These are phyloP conservation scores for Macrophomina phaseolina DNA, from an alignment of 2,329 filamentous ascomycete genomes.

Conservation along the genomic window DNA sequence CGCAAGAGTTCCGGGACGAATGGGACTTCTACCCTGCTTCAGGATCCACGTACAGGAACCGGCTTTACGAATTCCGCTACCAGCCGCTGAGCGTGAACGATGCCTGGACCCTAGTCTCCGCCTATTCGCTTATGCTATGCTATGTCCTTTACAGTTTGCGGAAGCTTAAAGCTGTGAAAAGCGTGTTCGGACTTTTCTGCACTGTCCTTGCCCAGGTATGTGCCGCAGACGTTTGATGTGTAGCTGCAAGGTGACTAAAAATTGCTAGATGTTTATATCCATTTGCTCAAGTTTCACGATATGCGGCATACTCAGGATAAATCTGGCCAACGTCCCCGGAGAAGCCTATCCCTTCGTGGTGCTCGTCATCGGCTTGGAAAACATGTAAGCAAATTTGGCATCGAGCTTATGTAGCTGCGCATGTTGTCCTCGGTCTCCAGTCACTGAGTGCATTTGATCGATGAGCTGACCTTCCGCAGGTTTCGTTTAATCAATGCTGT, in stretches of 20 bases:
- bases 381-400: conserved; percentile 56
- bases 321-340: conserved; percentile 75
- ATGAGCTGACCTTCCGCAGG: conserved; percentile 36
- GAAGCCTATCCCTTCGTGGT: conserved; percentile 79
- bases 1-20: conserved; percentile 54
- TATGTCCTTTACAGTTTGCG: conserved; percentile 73
- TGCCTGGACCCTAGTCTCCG: conserved; percentile 65
- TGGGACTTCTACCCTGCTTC: conserved; percentile 71
- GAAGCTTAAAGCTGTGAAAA: conserved; percentile 76
- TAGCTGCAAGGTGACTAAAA: neutral
- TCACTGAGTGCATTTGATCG: neutral
- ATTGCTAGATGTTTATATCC: conserved; percentile 64
- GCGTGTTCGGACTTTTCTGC: conserved; percentile 72
- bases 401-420: neutral
- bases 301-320: conserved; percentile 75
- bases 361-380: conserved; percentile 76
- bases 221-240: neutral
- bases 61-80: conserved; percentile 80
- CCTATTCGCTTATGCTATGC: conserved; percentile 66
- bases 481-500: conserved; percentile 80
- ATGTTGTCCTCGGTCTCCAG: too few relatives aligned
- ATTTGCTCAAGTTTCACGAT: conserved; percentile 81
- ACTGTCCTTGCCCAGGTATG: conserved; percentile 69
- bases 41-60: conserved; percentile 60
- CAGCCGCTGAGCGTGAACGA: conserved; percentile 73